Evolutionary conservation across 2,329 filamentous ascomycete genomes (phyloP), one percentile per base, ranked within the genome.

Genomic region (Aspergillus novofumigatus): DNA sequence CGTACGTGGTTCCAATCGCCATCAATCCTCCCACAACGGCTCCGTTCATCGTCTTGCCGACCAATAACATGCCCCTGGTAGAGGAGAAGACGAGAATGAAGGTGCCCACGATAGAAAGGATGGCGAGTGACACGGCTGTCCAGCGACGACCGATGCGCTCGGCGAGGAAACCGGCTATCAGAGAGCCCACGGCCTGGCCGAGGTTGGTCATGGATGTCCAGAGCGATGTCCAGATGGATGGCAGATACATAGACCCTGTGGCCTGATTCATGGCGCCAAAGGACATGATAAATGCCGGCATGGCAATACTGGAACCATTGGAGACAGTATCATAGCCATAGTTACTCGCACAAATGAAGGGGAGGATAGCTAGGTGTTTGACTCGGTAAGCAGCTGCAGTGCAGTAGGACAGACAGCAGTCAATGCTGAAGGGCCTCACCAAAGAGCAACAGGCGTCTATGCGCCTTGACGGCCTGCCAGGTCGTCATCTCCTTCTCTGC

Each of bases 61-160:
- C 62, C 10, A 65, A 49, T n/a, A 63, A 45, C 3, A 55, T 54
- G 6, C 56, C 57, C 17, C 59, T 52, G 8, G 59, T 62, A 1
- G 55, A 50, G 2, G 62, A 58, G 17, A 56, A 56, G 14, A 58
- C 63, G 3, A 60, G 56, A 1, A 65, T 55, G 7, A 54, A 53
- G 4, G 62, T 61, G 28, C 62, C 60, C 2, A 42, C 56, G 17
- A 63, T 17, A 11, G 59, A 59, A 50, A 69, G 53, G 1, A 70
- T 53, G 4, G 65, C 67, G 9, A 67, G 68, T 6, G 67, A 55
- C 10, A 67, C 59, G 23, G 72, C 65, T 3, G 70, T 72, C 62
- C 68, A 74, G 47, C 69, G 68, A 10, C 74, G 69, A 54, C 72
- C 71, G 42, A 74, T 69, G 7, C 52, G 67, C 41, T 76, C 73